phyloP scores from a whole-genome alignment of 2,329 filamentous ascomycete genomes.

The Trichoderma atroviride region DNA sequence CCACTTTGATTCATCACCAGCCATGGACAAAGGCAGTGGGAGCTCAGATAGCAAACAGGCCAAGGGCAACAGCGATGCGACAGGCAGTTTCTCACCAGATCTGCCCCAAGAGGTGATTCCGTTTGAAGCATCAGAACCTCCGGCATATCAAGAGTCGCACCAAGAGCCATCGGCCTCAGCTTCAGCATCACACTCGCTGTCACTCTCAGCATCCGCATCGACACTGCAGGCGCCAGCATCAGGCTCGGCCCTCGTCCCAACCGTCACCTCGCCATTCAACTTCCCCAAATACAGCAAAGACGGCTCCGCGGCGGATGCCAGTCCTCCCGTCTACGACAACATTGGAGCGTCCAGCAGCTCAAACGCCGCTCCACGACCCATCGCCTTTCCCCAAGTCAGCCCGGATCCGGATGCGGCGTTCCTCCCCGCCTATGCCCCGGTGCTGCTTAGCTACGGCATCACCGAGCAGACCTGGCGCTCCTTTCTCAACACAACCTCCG shows the following conservation, averaged over 20 bases:
- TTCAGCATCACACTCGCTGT: conserved; percentile 3
- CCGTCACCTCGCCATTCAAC: conserved; percentile 39
- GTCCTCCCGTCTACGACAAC: conserved; percentile 31
- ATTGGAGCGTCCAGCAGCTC: conserved; percentile 28
- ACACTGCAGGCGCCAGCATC: conserved; percentile 5
- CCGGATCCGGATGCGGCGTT: conserved; percentile 44
- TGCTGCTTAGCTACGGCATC: conserved; percentile 45
- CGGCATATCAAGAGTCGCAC: background rate
- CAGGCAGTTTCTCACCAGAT: background rate
- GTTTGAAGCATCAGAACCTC: background rate
- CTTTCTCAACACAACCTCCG: conserved; percentile 47
- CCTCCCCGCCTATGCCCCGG: conserved; percentile 43
- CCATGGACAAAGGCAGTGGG: conserved; percentile 8
- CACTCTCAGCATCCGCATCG: conserved; percentile 1
- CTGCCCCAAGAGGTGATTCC: conserved; percentile 14
- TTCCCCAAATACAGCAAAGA: conserved; percentile 35
- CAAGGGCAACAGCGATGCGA: background rate
- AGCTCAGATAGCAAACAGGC: background rate
- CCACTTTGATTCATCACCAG: background rate
- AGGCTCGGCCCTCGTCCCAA: conserved; percentile 31
- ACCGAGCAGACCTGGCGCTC: conserved; percentile 41
- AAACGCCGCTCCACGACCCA: conserved; percentile 32
- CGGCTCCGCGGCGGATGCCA: background rate
- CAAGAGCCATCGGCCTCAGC: background rate
- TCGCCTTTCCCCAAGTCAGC: conserved; percentile 46